Evolutionary conservation across 2,329 filamentous ascomycete species (phyloP).

Genomic region (Lasiodiplodia theobromae): DNA sequence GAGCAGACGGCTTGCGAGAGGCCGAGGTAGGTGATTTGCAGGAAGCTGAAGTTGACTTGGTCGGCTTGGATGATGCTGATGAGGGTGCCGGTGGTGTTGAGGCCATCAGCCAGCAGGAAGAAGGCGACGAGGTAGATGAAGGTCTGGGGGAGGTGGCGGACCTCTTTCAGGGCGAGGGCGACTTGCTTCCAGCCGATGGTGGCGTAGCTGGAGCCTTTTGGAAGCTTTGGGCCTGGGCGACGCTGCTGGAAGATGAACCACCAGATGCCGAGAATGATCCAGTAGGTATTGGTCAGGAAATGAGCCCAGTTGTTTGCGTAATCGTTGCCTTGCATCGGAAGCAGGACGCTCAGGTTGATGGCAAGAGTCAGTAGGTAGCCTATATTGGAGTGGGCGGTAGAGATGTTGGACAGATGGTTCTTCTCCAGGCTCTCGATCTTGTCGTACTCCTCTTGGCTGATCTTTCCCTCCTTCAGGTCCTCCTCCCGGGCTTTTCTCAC

Average conservation of each 20-base stretch:
- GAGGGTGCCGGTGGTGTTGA: constrained; percentile 75
- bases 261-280: constrained; percentile 68
- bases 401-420: constrained; percentile 68
- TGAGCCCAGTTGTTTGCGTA: constrained; percentile 72
- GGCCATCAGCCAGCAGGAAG: constrained; percentile 72
- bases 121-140: constrained; percentile 69
- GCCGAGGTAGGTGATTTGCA: constrained; percentile 70
- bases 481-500: constrained; percentile 61
- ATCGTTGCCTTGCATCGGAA: constrained; percentile 59
- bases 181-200: constrained; percentile 67
- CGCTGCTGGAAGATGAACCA: constrained; percentile 73
- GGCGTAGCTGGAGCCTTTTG: constrained; percentile 59
- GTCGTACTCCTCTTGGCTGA: constrained; percentile 67
- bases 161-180: constrained; percentile 46
- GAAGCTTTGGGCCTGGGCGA: constrained; percentile 63
- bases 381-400: constrained; percentile 52
- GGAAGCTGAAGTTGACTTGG: constrained; percentile 69
- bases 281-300: constrained; percentile 71
- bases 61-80: constrained; percentile 70
- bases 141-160: constrained; percentile 71
- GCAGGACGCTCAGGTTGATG: constrained; percentile 60
- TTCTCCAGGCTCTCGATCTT: constrained; percentile 67
- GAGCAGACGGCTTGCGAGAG: constrained; percentile 71
- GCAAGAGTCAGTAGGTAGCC: constrained; percentile 50
- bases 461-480: constrained; percentile 54